Conservation (phyloP, 257 asterid species). For the Cynanchum wilfordii region DNA sequence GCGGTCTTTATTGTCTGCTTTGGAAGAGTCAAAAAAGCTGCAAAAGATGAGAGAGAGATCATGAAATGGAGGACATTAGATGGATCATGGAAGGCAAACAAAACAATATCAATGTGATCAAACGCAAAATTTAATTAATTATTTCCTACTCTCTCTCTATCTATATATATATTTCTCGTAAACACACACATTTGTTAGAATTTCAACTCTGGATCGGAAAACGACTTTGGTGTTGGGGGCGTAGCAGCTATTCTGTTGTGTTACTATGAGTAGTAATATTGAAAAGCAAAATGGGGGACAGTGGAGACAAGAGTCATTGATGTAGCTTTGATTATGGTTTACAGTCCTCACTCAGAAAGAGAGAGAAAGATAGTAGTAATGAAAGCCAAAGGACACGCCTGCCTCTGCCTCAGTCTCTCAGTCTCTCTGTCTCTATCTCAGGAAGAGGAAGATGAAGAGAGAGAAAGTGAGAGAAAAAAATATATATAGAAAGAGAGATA, state of each 20-base stretch:
- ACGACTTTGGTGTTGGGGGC: background rate
- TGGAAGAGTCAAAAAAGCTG: constrained; percentile 53
- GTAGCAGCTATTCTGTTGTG: background rate
- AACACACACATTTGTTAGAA: no score
- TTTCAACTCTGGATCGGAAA: background rate
- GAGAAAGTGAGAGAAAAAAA: background rate
- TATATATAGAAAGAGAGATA: background rate
- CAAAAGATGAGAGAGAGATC: constrained; percentile 20
- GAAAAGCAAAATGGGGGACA: constrained; percentile 26
- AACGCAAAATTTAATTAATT: background rate
- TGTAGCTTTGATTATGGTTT: constrained; percentile 28
- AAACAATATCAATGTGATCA: constrained; percentile 27
- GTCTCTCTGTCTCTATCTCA: background rate
- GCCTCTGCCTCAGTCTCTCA: background rate
- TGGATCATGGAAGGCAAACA: constrained; percentile 22
- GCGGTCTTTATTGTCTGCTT: constrained; percentile 43
- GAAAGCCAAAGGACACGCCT: constrained; percentile 35
- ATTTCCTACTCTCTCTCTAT: no score
- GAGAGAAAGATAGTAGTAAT: constrained; percentile 23
- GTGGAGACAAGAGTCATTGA: constrained; percentile 50
- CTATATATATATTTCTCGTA: no score
- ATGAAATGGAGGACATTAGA: background rate
- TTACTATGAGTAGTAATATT: constrained; percentile 17
- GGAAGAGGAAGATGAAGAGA: background rate
- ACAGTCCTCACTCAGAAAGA: constrained; percentile 14